Evolutionary conservation across 208 protist genomes (phyloP), one percentile per base, ranked within the genome.

Genomic region (Wallacemonas sp.): DNA sequence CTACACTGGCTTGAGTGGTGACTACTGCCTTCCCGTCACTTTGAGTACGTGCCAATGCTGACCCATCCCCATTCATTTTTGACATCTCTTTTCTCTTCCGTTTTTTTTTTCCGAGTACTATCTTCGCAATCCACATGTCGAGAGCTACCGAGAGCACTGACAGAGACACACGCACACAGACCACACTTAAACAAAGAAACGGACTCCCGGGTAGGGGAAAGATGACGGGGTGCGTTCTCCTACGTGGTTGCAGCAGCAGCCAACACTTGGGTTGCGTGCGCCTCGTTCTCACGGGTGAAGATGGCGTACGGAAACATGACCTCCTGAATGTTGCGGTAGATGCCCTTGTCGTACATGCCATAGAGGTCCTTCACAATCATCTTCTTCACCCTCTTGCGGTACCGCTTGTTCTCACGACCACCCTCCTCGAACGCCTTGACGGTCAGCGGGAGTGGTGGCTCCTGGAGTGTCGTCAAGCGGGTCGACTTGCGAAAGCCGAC

Each of bases 291-390:
- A 12, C 52, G 23, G 6, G 76, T 70, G 63, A 81, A 34, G 24
- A 71, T 70, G 36, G 46, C 62, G 64, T 83, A 81, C 9, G 90
- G 90, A 48, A 91, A 94, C 36, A 91, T 52, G 19, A 96, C 80
- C 76, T 96, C 87, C 72, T 83, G 74, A 8, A 92, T 33, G 63
- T 96, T 96, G 30, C 61, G 61, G 76, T 70, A 81, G 9, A 83
- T 55, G n/a, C 90, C 90, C 26, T 87, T 74, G 58, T 96, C 83
- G 61, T 81, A 94, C 26, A 96, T 27, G 12, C 83, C 82, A 19
- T 70, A 72, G 21, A 96, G 76, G 52, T 90, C 85, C 9, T 48
- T 33, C 4, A 65, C 61, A 12, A 94, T 41, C 72, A 81, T 70
- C 62, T 83, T 87, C 23, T 63, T 38, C 38, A 88, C 85, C 23